Evolutionary conservation across 495 filamentous ascomycete genomes (phyloP).

Genomic region (Neurospora cerealis): DNA sequence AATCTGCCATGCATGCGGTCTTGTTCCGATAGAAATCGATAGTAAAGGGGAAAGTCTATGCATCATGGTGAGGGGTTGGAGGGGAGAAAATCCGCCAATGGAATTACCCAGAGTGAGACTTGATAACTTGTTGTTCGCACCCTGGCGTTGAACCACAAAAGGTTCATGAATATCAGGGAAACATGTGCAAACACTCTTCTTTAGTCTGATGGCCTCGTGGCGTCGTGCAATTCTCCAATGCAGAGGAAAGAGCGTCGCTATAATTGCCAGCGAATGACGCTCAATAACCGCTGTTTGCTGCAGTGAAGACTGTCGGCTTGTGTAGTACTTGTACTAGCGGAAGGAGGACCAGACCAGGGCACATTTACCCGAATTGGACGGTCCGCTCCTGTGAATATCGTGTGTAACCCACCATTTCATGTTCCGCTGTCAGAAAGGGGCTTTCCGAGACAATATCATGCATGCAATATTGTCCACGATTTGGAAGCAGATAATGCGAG

Average conservation of each 20-base stretch:
- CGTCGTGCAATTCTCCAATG: neutral
- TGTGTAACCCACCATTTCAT: neutral
- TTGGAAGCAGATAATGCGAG: neutral
- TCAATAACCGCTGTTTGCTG: neutral
- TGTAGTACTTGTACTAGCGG: neutral
- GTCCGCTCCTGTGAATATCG: neutral
- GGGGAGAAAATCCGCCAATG: neutral
- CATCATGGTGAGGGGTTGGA: neutral
- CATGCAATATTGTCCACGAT: neutral
- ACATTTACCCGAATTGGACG: neutral
- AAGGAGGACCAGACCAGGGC: neutral
- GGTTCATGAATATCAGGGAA: too few relatives aligned
- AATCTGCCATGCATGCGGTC: neutral
- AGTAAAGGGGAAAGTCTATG: neutral
- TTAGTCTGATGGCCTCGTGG: neutral
- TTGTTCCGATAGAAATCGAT: neutral
- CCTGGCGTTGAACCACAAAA: too few relatives aligned
- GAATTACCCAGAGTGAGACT: neutral
- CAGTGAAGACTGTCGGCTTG: neutral
- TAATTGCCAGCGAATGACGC: neutral
- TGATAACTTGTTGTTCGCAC: neutral
- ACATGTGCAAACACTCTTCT: neutral
- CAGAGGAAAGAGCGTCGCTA: neutral
- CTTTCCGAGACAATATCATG: neutral
- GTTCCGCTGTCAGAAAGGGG: neutral